These are phyloP conservation scores for Phytophthora pistaciae DNA, from an alignment of 352 stramenopile species.

Conservation along the genomic window DNA sequence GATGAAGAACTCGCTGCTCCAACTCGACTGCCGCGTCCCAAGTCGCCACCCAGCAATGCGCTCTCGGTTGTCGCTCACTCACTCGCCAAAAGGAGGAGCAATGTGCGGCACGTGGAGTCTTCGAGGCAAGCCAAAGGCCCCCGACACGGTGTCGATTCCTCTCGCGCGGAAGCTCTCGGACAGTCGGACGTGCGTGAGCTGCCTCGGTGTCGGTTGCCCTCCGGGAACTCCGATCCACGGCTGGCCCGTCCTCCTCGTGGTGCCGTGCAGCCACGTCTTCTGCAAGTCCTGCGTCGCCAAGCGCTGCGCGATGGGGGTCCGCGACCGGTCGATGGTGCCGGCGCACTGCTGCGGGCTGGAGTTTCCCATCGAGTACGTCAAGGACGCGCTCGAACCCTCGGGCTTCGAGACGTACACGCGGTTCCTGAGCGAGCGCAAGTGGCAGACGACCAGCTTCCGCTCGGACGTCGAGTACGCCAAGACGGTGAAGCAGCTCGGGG, in stretches of 20 bases:
- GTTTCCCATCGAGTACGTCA: conserved; percentile 53
- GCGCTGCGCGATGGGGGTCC: conserved; percentile 39
- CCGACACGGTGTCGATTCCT: not conserved
- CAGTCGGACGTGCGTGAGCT: conserved; percentile 24
- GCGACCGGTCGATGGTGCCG: conserved; percentile 51
- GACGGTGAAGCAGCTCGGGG: conserved; percentile 37
- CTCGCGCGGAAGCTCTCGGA: not conserved
- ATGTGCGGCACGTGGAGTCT: conserved; percentile 23
- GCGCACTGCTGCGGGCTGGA: conserved; percentile 71
- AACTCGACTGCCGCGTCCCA: conserved; percentile 17
- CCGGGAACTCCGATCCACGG: conserved; percentile 7
- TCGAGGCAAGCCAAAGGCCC: not conserved
- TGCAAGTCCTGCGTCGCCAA: conserved; percentile 36
- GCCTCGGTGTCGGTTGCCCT: conserved; percentile 13
- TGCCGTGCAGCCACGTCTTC: conserved; percentile 40
- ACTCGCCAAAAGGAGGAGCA: conserved; percentile 1
- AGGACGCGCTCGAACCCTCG: conserved; percentile 20
- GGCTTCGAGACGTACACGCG: conserved; percentile 32
- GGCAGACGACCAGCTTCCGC: conserved; percentile 38
- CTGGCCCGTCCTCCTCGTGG: conserved; percentile 6
- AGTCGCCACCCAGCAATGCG: not conserved
- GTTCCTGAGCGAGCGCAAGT: conserved; percentile 59
- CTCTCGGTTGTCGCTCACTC: conserved; percentile 6
- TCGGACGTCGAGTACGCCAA: conserved; percentile 65
- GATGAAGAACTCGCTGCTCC: not conserved